Evolutionary conservation across 306 rosid species (phyloP).

Genomic region (Glycine tomentella): DNA sequence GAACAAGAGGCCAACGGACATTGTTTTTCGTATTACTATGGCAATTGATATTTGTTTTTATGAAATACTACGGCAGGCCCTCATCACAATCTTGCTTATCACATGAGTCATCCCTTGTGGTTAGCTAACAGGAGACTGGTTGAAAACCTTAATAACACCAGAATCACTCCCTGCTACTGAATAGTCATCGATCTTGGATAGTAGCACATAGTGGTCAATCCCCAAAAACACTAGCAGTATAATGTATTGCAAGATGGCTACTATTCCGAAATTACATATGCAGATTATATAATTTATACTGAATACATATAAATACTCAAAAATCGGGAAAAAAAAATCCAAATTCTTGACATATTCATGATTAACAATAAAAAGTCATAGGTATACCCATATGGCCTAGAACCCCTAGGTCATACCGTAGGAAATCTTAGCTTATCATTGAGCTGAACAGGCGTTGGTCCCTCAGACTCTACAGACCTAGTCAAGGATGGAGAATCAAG

Average conservation of each 20-base stretch:
- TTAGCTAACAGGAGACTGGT: background rate
- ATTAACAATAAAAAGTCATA: background rate
- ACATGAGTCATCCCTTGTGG: background rate
- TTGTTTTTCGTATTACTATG: background rate
- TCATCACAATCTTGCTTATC: background rate
- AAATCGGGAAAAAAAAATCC: background rate
- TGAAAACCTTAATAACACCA: constrained; percentile 14
- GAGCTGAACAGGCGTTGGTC: no score
- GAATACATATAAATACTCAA: background rate
- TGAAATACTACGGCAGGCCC: background rate
- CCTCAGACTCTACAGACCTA: no score
- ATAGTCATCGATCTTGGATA: background rate
- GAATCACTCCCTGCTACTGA: background rate
- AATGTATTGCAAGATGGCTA: background rate
- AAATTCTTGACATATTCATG: background rate
- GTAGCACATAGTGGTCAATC: background rate
- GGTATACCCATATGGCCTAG: no score
- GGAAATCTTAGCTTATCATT: no score
- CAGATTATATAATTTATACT: background rate
- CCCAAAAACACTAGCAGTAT: background rate
- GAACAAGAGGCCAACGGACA: background rate
- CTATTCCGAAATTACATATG: background rate
- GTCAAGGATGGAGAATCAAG: no score
- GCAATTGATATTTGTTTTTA: background rate
- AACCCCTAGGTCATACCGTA: no score